phyloP scores from a whole-genome alignment of 129 eudicot species.

The Kitagawia praeruptora region DNA sequence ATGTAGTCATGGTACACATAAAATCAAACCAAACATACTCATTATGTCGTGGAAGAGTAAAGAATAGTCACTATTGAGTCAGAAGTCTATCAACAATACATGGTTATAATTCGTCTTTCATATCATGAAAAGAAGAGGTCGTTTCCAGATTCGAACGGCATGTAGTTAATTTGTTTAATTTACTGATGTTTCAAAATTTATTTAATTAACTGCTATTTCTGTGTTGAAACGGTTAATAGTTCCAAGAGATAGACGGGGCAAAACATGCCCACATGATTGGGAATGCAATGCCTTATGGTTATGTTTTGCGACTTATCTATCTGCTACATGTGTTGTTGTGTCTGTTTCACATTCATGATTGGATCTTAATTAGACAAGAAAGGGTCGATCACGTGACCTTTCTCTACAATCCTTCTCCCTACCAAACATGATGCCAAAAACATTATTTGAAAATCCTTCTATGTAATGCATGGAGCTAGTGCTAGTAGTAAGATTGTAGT shows the following conservation, averaged over 20 bases:
- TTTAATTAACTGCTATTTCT: background rate
- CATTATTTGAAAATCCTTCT: background rate
- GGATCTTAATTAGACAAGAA: constrained; percentile 4
- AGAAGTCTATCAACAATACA: background rate
- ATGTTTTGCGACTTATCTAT: constrained; percentile 1
- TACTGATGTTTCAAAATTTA: too few species aligned
- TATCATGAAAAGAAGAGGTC: background rate
- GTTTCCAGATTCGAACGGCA: background rate
- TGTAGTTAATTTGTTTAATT: background rate
- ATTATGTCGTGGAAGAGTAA: background rate
- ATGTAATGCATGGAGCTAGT: constrained; percentile 8
- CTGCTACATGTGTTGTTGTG: constrained; percentile 16
- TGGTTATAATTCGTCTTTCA: background rate
- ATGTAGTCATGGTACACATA: too few species aligned
- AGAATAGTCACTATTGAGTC: background rate
- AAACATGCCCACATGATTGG: constrained; percentile 9
- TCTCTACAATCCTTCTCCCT: background rate
- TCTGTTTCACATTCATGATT: constrained; percentile 8
- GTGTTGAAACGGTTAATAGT: background rate
- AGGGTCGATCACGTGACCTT: constrained; percentile 2
- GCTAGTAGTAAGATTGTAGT: background rate
- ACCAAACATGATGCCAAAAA: background rate
- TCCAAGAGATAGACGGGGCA: background rate
- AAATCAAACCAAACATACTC: background rate
- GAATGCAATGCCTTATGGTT: background rate